Base-by-base conservation (phyloP, 768 basidiomycete species). In the Floccularia luteovirens region DNA sequence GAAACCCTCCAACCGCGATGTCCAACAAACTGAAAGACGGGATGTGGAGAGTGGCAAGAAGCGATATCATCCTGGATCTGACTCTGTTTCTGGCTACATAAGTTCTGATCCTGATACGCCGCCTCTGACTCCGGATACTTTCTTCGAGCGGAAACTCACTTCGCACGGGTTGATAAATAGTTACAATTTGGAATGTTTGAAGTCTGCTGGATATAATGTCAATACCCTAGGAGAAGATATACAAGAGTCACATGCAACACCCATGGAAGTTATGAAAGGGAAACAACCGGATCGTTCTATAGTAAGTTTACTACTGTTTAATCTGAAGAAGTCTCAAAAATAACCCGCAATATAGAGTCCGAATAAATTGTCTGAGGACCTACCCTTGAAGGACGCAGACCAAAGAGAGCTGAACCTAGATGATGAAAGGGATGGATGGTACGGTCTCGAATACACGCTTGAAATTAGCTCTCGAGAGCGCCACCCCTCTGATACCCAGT, bases 391-490 rank as follows among this genome's bases (percentile, higher is more conserved):
- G 12, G n/a, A 36, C 24, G 22, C 17, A 6, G 23, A 39, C 31
- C 14, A 24, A 20, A 10, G 13, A 17, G 24, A 35, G 5, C 24
- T 41, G 22, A 20, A 31, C 8, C 17, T 30, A 36, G 12, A 23
- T 2, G 27, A 23, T 1, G 27, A 34, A 10, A 47, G 44, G 16
- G 60, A 61, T 4, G 68, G 65, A 46, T 70, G 70, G 69, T 61
- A 59, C 28, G 67, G 67, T 7, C 49, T 70, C 22, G 64, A 69
- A 36, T 68, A 71, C 45, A 63, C 63, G 3, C 52, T 72, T 6
- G 62, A 66, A 50, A 43, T 71, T 23, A 67, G 66, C 45, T 56
- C 58, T 16, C 52, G 61, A 31, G 64, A 68, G 39, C 58, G 60
- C 24, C 53, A 54, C 19, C 56, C 56, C 10, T 56, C 63, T 13